Conservation (phyloP, 331 rosid genomes). For the Saraca asoca region DNA sequence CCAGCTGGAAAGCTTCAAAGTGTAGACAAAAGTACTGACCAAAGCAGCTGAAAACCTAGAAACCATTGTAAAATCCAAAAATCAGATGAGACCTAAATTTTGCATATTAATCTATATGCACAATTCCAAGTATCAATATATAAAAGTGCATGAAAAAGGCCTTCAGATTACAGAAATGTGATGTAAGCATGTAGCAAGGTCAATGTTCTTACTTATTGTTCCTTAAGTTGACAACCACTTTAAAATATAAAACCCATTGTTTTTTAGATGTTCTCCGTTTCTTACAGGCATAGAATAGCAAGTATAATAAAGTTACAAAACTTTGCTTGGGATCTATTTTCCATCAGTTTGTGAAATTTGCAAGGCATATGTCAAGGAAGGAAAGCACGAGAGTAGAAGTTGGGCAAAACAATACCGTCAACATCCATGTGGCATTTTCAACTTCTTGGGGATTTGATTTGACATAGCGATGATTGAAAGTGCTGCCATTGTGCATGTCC, state of each 20-base stretch:
- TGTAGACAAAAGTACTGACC: constrained; percentile 91
- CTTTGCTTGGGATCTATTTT: constrained; percentile 17
- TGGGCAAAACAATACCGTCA: constrained; percentile 68
- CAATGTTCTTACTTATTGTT: background rate
- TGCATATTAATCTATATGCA: background rate
- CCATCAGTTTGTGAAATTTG: constrained; percentile 25
- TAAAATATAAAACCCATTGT: background rate
- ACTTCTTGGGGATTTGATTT: constrained; percentile 92
- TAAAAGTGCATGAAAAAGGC: background rate
- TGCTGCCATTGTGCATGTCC: constrained; percentile 91
- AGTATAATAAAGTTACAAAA: constrained; percentile 13
- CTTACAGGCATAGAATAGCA: constrained; percentile 17
- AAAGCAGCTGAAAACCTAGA: constrained; percentile 86
- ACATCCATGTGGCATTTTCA: constrained; percentile 96
- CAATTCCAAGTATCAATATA: background rate
- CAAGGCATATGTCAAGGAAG: background rate
- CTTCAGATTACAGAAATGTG: background rate
- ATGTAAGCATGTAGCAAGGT: background rate
- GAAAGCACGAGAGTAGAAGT: constrained; percentile 3
- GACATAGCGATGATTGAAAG: constrained; percentile 91
- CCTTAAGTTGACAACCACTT: background rate
- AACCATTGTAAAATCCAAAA: constrained; percentile 26
- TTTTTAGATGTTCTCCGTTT: constrained; percentile 13
- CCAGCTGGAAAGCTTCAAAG: constrained; percentile 92
- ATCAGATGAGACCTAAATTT: constrained; percentile 19